Conservation (phyloP, 2,329 filamentous ascomycete genomes). For the Diaporthe sp. region DNA sequence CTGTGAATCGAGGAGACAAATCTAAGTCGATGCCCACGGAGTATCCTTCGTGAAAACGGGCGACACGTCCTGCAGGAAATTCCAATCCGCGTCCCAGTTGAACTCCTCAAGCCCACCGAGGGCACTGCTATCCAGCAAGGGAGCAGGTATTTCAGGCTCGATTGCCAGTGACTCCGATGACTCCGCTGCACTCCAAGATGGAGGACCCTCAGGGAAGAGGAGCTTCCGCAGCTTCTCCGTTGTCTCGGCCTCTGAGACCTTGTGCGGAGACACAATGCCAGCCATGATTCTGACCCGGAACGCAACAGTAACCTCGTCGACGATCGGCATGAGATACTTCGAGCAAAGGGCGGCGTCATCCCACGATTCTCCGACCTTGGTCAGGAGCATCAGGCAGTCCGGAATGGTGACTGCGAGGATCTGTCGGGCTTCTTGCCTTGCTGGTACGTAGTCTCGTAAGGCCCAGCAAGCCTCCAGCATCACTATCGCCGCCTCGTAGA, state of each 20-base stretch:
- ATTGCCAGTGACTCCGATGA: background rate
- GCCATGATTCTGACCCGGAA: constrained; percentile 31
- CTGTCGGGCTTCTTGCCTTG: constrained; percentile 26
- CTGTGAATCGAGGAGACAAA: background rate
- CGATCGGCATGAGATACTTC: constrained; percentile 21
- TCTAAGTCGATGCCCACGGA: constrained; percentile 10
- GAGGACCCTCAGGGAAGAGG: constrained; percentile 28
- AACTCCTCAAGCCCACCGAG: constrained; percentile 22
- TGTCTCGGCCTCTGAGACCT: constrained; percentile 14
- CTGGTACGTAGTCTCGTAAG: constrained; percentile 15
- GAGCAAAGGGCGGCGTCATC: constrained; percentile 24
- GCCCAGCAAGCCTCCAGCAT: constrained; percentile 37
- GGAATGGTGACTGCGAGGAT: constrained; percentile 30
- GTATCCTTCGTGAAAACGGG: background rate
- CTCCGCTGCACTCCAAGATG: constrained; percentile 11
- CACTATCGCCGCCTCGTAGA: constrained; percentile 31
- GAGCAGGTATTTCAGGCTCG: constrained; percentile 6
- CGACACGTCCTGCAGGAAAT: constrained; percentile 34
- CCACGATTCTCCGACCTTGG: constrained; percentile 33
- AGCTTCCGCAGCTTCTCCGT: constrained; percentile 32
- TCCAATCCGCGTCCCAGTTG: constrained; percentile 33
- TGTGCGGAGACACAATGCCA: background rate
- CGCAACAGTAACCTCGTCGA: constrained; percentile 29
- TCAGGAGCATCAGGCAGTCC: constrained; percentile 27
- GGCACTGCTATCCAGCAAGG: background rate